These are phyloP conservation scores for Baudoinia panamericana DNA, from an alignment of 495 filamentous ascomycete species.

Conservation along the genomic window DNA sequence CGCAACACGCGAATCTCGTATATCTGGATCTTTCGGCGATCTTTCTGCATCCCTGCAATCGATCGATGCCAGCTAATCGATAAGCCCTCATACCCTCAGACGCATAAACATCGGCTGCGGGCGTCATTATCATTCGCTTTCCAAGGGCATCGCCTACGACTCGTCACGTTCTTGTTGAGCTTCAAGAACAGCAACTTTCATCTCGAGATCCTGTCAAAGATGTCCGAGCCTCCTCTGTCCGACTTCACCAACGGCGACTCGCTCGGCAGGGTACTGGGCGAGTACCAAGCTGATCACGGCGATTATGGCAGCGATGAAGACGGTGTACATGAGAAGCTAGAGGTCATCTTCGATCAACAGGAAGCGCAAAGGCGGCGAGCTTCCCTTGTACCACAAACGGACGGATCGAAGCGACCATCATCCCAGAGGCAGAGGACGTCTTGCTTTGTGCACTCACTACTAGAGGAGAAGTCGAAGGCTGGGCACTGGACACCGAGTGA, in stretches of 20 bases:
- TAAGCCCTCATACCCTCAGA: no score
- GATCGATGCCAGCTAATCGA: no score
- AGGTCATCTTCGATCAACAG: conserved; percentile 65
- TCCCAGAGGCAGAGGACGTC: conserved; percentile 43
- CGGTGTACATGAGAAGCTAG: conserved; percentile 23
- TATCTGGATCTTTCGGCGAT: no score
- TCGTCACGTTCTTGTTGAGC: no score
- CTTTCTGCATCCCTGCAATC: no score
- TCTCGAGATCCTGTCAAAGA: no score
- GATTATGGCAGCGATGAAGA: conserved; percentile 17
- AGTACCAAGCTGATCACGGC: conserved; percentile 2
- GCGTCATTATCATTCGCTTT: no score
- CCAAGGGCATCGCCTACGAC: no score
- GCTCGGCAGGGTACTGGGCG: not conserved
- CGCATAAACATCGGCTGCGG: no score
- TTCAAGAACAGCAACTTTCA: no score
- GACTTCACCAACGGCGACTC: conserved; percentile 1
- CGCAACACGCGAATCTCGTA: no score
- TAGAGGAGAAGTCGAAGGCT: conserved; percentile 40
- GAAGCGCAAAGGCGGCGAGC: conserved; percentile 72
- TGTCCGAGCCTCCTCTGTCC: not conserved
- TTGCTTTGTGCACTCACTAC: conserved; percentile 74
- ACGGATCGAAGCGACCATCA: conserved; percentile 25
- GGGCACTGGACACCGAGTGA: conserved; percentile 23
- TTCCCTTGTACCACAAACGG: conserved; percentile 51